phyloP scores from a whole-genome alignment of 1,139 yeast genomes.

The Candida neerlandica region DNA sequence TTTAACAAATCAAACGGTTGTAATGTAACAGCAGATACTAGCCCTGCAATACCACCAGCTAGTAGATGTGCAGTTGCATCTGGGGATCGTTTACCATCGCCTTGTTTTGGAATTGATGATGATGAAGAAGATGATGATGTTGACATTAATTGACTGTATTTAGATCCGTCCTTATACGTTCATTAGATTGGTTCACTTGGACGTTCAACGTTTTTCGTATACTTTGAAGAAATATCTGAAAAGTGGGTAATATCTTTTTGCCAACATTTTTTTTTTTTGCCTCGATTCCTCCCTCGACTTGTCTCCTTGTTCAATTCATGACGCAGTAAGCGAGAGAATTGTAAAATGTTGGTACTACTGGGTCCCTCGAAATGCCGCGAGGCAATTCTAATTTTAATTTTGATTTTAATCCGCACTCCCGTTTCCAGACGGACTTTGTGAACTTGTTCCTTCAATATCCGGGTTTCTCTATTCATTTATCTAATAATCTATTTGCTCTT shows the following conservation, averaged over 20 bases:
- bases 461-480: not conserved
- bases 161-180: not conserved
- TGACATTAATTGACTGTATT: not conserved
- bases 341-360: too few relatives aligned
- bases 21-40: conserved; percentile 75
- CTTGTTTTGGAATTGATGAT: not conserved
- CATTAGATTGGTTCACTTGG: conserved; percentile 1
- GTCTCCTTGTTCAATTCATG: too few relatives aligned
- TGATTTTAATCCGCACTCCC: too few relatives aligned
- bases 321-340: too few relatives aligned
- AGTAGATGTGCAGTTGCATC: conserved; percentile 51
- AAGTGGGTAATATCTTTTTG: not conserved
- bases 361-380: too few relatives aligned
- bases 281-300: too few relatives aligned
- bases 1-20: conserved; percentile 92
- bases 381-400: too few relatives aligned
- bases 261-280: too few relatives aligned
- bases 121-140: not conserved
- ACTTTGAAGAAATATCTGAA: not conserved
- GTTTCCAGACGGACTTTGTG: not conserved
- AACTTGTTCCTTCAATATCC: not conserved
- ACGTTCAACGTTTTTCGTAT: not conserved
- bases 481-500: conserved; percentile 6
- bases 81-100: conserved; percentile 13
- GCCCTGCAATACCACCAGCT: conserved; percentile 88